Base-by-base conservation (phyloP, 768 basidiomycete species). In the Trichaptum fuscoviolaceum region DNA sequence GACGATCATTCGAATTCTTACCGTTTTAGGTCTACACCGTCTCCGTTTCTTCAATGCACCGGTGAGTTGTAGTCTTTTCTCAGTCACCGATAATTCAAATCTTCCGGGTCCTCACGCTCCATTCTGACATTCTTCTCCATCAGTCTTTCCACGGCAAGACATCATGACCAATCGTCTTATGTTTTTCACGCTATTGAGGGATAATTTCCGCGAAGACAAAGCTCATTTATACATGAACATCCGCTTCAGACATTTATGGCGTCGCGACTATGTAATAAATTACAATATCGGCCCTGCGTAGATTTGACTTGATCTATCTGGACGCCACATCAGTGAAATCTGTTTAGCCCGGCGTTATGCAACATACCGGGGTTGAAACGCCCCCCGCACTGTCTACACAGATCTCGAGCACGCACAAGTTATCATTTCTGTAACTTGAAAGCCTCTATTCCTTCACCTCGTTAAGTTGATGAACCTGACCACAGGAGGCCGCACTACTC, bases 261-360 rank as follows among this genome's bases (percentile, higher is more conserved):
- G 42, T 52, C 42, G 42, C 20, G 42, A 52, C 42, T 52, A 52
- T 52, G 42, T 52, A 52, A 52, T 52, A 52, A 52, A 52, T 52
- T 52, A 52, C 42, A 15, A 20, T 20, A 20, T 12, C 42, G 42
- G 42, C 42, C 20, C 42, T 52, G 42, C 10, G 42, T 12, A 52
- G 15, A 20, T 52, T 20, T 52, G 42, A 52, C 15, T 2, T 20
- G 42, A 52, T 52, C 20, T 52, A 20, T 52, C 42, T 52, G 10
- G 42, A 12, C 42, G 42, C 42, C 42, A 52, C 42, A 52, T 52
- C 42, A 52, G 42, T 52, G 42, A 52, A 52, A 52, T 52, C 42
- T 52, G 42, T 52, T 52, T 52, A 52, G 10, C 42, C 42, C 42
- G 42, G 42, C 42, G 42, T 12, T 52, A 20, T 20, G 42, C 12